Conservation (phyloP, 2,329 filamentous ascomycete species). For the Chaetomium strumarium region DNA sequence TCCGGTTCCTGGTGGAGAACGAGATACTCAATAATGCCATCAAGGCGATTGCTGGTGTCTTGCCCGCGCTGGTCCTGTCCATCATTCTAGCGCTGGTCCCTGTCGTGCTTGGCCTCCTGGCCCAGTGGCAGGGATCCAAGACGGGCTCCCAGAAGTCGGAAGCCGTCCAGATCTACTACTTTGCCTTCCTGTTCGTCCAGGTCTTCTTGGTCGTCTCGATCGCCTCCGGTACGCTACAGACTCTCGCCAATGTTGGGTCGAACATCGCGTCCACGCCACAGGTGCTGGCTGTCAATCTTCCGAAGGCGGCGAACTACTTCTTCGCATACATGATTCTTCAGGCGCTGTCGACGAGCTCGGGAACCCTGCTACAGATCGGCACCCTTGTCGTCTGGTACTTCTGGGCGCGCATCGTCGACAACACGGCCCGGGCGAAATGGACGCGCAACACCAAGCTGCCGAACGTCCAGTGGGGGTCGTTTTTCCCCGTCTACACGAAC, state of each 20-base stretch:
- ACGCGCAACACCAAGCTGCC: constrained; percentile 71
- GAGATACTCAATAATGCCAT: constrained; percentile 54
- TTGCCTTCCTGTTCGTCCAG: constrained; percentile 89
- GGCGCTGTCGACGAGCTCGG: constrained; percentile 83
- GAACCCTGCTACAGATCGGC: constrained; percentile 78
- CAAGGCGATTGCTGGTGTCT: constrained; percentile 69
- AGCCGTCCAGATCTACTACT: constrained; percentile 89
- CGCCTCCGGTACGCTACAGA: constrained; percentile 60
- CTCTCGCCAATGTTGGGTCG: constrained; percentile 50
- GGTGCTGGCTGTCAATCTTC: constrained; percentile 71
- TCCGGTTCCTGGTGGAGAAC: constrained; percentile 61
- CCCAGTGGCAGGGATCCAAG: constrained; percentile 69
- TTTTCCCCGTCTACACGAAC: constrained; percentile 95
- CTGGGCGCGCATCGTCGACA: constrained; percentile 74
- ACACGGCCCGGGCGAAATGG: constrained; percentile 78
- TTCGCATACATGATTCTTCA: constrained; percentile 98
- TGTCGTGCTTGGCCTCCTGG: constrained; percentile 67
- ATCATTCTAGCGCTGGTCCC: constrained; percentile 78
- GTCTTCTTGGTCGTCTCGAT: constrained; percentile 91
- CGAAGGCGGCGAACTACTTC: constrained; percentile 90
- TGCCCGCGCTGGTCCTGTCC: constrained; percentile 72
- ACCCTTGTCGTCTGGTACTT: constrained; percentile 76
- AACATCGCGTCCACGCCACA: constrained; percentile 63
- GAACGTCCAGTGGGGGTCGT: constrained; percentile 80
- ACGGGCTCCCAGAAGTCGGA: constrained; percentile 74